Base-by-base conservation (phyloP, 305 asterid genomes). In the Vinca major region DNA sequence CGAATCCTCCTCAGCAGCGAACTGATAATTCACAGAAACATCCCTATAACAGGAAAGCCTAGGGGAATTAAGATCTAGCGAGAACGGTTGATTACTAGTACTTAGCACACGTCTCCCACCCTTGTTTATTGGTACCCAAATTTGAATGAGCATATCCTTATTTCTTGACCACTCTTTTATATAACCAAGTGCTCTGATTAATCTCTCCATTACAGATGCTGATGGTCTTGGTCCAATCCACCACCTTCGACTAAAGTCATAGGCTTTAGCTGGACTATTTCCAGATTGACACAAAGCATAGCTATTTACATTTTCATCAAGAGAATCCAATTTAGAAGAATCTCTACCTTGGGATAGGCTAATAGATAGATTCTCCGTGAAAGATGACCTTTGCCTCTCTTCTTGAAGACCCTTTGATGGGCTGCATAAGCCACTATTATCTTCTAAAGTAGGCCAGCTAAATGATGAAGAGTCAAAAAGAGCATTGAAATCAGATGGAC, bases 121-220 rank as follows among this genome's bases (percentile, higher is more conserved):
- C 68, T 77, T 73, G 36, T 67, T 81, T 56, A 91, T 82, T 0
- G 98, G 98, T 4, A 88, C 84, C 98, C 98, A 91, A 8, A 89
- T 85, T 77, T 91, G 98, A 75, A 89, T 82, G 39, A 91, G 94
- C 16, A 81, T 77, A 48, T 79, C 80, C 64, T 79, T 82, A 37
- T 87, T 87, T 50, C 82, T 78, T 0, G 91, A 83, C 77, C 70
- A 77, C 19, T 83, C 84, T 64, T 85, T 81, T 41, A 90, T 85
- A 69, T 75, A 81, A 20, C 83, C 75, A 11, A 92, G 82, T 0
- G 96, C 97, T 36, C 74, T 83, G 65, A 81, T 51, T 71, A 92
- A 74, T 47, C 98, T 82, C 17, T 88, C 98, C 79, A 80, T 80
- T 21, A 88, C 89, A 1, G 97, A 62, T 13, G 74, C 62, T 14